Base-by-base conservation (phyloP, 2,329 filamentous ascomycete genomes). In the Diaporthe vaccinii region DNA sequence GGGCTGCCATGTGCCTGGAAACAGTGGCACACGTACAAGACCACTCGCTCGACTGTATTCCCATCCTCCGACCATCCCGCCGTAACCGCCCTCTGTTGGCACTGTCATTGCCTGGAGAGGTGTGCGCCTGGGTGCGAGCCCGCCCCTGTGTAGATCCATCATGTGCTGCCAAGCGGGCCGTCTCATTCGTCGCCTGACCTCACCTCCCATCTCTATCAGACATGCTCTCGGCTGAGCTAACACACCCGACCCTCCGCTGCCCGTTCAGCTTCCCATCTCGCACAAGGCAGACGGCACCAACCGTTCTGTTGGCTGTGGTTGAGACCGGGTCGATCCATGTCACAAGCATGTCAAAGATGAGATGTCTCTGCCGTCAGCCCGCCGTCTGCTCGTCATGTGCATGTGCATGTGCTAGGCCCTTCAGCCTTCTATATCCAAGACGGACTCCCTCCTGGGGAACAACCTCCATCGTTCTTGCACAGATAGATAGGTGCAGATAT, bases 111-210 rank as follows among this genome's bases (percentile, higher is more conserved):
- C 41, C 59, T 46, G 25, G 17, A 49, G 61, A 22, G 44, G 44
- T 20, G 61, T 65, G 61, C 28, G 36, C 36, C 58, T 61, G 58
- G 34, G 41, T 25, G 59, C 8, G n/a, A 28, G 41, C 41, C 17
- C 31, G 41, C n/a, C 17, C 22, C 25, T 46, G 68, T 14, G 22
- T 34, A 20, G 5, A 34, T 49, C 62, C 55, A 71, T 76, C 74
- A 76, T 76, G 72, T 74, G 74, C 57, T 59, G 20, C 20, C 46
- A 17, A 51, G 22, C 55, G n/a, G n/a, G 46, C 20, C 49, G 14
- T 41, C 71, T 41, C 46, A 71, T 76, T 74, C 57, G 72, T 65
- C 74, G 53, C 68, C 58, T 57, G 55, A 31, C 39, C n/a, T 53
- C 31, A 44, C 36, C 65, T 31, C 17, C 34, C 44, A 10, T n/a